Evolutionary conservation across 2,329 filamentous ascomycete genomes (phyloP), one percentile per base, ranked within the genome.

Genomic region (Colletotrichum ledebouriae): DNA sequence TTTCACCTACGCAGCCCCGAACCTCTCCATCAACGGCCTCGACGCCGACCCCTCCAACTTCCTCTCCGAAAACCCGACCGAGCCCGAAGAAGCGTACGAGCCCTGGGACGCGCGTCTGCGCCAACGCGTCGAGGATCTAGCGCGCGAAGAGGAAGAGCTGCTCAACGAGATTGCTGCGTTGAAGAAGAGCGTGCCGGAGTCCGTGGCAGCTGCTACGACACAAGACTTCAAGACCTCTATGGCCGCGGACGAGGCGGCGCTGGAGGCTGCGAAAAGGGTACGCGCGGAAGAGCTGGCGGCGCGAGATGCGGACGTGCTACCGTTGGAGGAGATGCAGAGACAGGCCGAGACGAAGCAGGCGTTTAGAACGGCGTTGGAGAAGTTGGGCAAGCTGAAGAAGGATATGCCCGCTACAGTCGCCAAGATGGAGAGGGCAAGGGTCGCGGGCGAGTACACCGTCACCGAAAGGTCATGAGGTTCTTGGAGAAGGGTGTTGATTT

Each of bases 11-110:
- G 87, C 88, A 33, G 79, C 84, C 3, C 84, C 85, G 10, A 90
- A 89, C 79, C 83, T 91, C 63, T 83, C 83, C 69, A 89, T 91
- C 75, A 91, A 91, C 79, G 89, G 89, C 63, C 80, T 89, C 71
- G 77, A 82, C 71, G 80, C 87, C 52, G 76, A 82, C 63, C 73
- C 83, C 49, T 70, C 78, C 13, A 71, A 76, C 53, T 81, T 83
- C 74, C 76, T 85, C 59, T 71, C 76, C 29, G 25, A 56, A 22
- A 63, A 70, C 52, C 57, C 72, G 6, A 47, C 64, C 9, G 73
- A 77, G 61, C 77, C 79, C 4, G 77, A 82, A 29, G 80, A 82
- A 50, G 78, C 80, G 67, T 88, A 87, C 80, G 87, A 89, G 73
- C 85, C 88, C 37, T 90, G 90, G 73, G 86, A 90, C 80, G 78